Evolutionary conservation across 2,329 filamentous ascomycete species (phyloP).

Genomic region (Monosporascus cannonballus): DNA sequence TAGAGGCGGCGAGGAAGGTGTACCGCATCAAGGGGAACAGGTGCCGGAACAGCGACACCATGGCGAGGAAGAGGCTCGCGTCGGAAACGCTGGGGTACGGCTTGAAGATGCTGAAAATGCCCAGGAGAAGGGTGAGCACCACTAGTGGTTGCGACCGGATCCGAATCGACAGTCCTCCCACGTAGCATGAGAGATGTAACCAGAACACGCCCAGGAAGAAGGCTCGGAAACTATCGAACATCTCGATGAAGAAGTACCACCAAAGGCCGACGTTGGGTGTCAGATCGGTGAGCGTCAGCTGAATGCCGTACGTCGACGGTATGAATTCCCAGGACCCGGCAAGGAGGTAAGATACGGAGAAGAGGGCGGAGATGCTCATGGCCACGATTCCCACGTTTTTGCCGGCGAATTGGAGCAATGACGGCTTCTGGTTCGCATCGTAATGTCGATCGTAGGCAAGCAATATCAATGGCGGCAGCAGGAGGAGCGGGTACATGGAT

Average conservation of each 20-base stretch:
- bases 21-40: slow-evolving; percentile 91
- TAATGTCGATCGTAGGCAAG: slow-evolving; percentile 68
- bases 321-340: slow-evolving; percentile 86
- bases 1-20: slow-evolving; percentile 77
- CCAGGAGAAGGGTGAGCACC: slow-evolving; percentile 75
- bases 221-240: slow-evolving; percentile 95
- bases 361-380: slow-evolving; percentile 52
- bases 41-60: slow-evolving; percentile 84
- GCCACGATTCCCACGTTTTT: slow-evolving; percentile 48
- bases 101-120: slow-evolving; percentile 92
- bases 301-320: slow-evolving; percentile 83
- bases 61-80: slow-evolving; percentile 75
- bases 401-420: slow-evolving; percentile 44
- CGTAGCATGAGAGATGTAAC: slow-evolving; percentile 88
- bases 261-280: slow-evolving; percentile 93
- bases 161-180: slow-evolving; percentile 77
- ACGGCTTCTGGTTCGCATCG: slow-evolving; percentile 26
- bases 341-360: slow-evolving; percentile 66
- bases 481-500: slow-evolving; percentile 82
- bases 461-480: slow-evolving; percentile 76
- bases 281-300: slow-evolving; percentile 83
- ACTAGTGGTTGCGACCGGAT: slow-evolving; percentile 82
- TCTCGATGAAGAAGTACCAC: slow-evolving; percentile 99
- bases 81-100: slow-evolving; percentile 93
- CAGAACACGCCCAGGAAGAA: slow-evolving; percentile 99